Percentiles rank a stretch among this genome's conserved stretches.
Evolutionary conservation across 805 yeast species (phyloP).

Genomic region (Barnettozyma californica): DNA sequence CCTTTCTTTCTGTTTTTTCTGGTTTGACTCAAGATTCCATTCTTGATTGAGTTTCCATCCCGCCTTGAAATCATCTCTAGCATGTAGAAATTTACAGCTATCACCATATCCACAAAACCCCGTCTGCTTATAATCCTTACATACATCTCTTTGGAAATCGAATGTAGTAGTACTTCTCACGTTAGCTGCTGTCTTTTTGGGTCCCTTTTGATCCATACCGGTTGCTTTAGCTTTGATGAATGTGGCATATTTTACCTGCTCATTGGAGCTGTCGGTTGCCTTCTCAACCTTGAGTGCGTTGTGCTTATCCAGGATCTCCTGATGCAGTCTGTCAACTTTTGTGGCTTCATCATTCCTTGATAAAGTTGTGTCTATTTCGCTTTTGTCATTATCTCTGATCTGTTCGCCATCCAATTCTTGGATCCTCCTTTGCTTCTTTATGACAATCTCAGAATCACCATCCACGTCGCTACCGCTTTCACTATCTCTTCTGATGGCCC

Average conservation of each 20-base stretch:
- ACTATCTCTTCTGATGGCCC: constrained; percentile 7
- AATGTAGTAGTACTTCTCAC: constrained; percentile 62
- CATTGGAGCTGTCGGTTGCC: neutral
- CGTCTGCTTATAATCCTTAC: constrained; percentile 85
- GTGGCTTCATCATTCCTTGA: constrained; percentile 24
- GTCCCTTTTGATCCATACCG: constrained; percentile 29
- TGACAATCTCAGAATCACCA: constrained; percentile 9
- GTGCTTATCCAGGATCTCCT: constrained; percentile 18
- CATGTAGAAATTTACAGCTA: constrained; percentile 89
- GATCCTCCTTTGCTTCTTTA: constrained; percentile 9
- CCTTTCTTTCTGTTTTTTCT: constrained; percentile 21
- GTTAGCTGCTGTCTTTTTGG: constrained; percentile 37
- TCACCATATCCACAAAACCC: constrained; percentile 98
- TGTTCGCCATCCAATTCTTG: neutral
- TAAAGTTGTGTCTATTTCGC: constrained; percentile 5
- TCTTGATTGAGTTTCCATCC: constrained; percentile 64
- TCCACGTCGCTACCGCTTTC: constrained; percentile 6
- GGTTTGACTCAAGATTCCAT: constrained; percentile 46
- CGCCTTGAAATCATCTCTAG: constrained; percentile 76
- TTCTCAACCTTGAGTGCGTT: neutral
- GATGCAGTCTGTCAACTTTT: constrained; percentile 18
- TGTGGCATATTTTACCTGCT: too few species aligned
- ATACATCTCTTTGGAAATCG: constrained; percentile 90
- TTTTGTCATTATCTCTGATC: constrained; percentile 2
- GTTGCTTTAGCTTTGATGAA: constrained; percentile 14